A percentile compares a stretch with the other conserved stretches of the same genome.
Evolutionary conservation across 2,329 filamentous ascomycete genomes (phyloP).

Genomic region (Calonectria pseudoturangicola): DNA sequence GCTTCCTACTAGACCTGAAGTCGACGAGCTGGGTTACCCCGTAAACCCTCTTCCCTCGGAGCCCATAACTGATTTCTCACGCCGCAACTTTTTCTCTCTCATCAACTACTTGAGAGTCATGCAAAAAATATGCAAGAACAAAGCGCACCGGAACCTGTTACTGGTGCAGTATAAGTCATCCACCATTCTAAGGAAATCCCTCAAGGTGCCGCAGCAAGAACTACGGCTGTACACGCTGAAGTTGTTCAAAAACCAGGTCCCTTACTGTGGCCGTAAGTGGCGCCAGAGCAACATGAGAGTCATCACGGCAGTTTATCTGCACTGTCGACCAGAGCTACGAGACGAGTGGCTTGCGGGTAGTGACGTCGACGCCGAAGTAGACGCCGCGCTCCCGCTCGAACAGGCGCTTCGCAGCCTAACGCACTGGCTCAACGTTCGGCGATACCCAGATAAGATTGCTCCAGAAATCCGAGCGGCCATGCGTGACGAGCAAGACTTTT

Average conservation of each 20-base stretch:
- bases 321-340: slow-evolving; percentile 92
- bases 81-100: slow-evolving; percentile 94
- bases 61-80: slow-evolving; percentile 92
- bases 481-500: slow-evolving; percentile 86
- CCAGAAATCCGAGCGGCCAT: slow-evolving; percentile 74
- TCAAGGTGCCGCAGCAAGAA: slow-evolving; percentile 91
- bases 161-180: slow-evolving; percentile 97
- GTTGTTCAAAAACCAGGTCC: slow-evolving; percentile 98
- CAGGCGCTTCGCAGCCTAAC: slow-evolving; percentile 92
- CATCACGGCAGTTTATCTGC: slow-evolving; percentile 96
- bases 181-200: slow-evolving; percentile 91
- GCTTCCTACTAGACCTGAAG: slow-evolving; percentile 70
- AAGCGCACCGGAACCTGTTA: slow-evolving; percentile 94
- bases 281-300: slow-evolving; percentile 98
- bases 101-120: slow-evolving; percentile 97
- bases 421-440: slow-evolving; percentile 93
- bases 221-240: slow-evolving; percentile 96
- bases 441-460: slow-evolving; percentile 87
- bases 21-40: slow-evolving; percentile 92
- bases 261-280: slow-evolving; percentile 99
- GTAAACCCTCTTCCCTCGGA: slow-evolving; percentile 80
- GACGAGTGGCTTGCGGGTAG: slow-evolving; percentile 96
- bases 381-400: slow-evolving; percentile 93
- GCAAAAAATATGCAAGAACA: slow-evolving; percentile 97
- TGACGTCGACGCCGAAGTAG: slow-evolving; percentile 94